Percentiles rank a stretch among this genome's conserved stretches.
phyloP scores from a whole-genome alignment of 2,329 filamentous ascomycete genomes.

The Pestalotiopsis sp. region DNA sequence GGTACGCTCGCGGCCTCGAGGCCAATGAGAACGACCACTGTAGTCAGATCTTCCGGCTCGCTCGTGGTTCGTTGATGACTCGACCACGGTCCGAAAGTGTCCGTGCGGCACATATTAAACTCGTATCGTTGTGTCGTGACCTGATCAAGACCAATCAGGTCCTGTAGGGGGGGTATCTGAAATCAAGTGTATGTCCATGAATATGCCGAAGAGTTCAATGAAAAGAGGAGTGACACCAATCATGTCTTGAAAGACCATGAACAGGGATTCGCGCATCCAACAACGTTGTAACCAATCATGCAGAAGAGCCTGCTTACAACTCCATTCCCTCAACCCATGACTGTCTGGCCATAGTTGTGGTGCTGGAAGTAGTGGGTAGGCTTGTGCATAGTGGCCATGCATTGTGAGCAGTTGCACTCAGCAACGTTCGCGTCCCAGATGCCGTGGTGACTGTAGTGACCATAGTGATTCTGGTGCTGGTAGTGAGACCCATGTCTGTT shows the following conservation, averaged over 20 bases:
- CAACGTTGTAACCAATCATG: conserved; percentile 8
- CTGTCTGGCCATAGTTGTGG: conserved; percentile 55
- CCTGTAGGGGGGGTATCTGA: conserved; percentile 32
- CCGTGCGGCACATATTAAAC: not conserved
- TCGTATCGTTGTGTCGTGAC: not conserved
- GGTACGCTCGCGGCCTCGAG: not conserved
- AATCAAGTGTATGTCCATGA: conserved; percentile 32
- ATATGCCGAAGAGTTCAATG: conserved; percentile 25
- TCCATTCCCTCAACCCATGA: conserved; percentile 48
- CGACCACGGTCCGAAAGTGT: not conserved
- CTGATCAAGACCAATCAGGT: not conserved
- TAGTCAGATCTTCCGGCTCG: not conserved
- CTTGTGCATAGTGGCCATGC: conserved; percentile 47
- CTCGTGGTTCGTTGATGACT: not conserved
- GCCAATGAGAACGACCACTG: not conserved
- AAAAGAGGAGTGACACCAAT: conserved; percentile 19
- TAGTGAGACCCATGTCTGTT: conserved; percentile 43
- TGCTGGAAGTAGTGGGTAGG: conserved; percentile 49
- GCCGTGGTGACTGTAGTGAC: conserved; percentile 43
- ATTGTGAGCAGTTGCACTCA: conserved; percentile 54
- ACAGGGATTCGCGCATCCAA: conserved; percentile 8
- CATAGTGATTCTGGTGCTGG: conserved; percentile 43
- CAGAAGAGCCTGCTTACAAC: not conserved
- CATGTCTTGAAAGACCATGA: conserved; percentile 13
- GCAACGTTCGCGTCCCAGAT: conserved; percentile 54